Conservation (phyloP, 345 rosid genomes). For the Euphorbia lathyris region DNA sequence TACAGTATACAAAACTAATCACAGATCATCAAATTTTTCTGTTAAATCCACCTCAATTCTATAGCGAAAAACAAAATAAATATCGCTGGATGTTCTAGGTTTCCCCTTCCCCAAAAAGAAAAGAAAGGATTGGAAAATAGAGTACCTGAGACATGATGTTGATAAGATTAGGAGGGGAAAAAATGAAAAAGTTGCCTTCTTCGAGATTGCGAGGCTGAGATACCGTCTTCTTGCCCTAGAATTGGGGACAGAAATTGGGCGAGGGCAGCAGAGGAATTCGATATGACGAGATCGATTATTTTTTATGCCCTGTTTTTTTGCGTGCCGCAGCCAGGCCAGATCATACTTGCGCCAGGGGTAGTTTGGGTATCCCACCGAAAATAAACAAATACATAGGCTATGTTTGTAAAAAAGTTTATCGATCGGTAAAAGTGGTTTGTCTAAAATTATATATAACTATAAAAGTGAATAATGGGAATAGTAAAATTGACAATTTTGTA, state of each 20-base stretch:
- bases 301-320: not conserved
- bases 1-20: not conserved
- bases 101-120: not conserved
- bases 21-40: not conserved
- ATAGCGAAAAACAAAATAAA: not conserved
- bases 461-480: too few relatives aligned
- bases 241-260: not conserved
- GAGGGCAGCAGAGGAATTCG: not conserved
- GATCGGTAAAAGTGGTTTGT: too few relatives aligned
- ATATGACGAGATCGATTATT: not conserved
- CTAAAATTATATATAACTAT: too few relatives aligned
- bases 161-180: not conserved
- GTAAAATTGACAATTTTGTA: too few relatives aligned
- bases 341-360: not conserved
- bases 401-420: too few relatives aligned
- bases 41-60: not conserved
- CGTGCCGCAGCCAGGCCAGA: not conserved
- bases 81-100: not conserved
- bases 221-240: not conserved
- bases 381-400: too few relatives aligned
- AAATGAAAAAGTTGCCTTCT: not conserved
- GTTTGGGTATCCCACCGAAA: too few relatives aligned
- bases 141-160: slow-evolving; percentile 50
- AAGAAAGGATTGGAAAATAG: not conserved
- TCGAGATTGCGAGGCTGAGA: not conserved